Evolutionary conservation across 257 asterid species (phyloP).

Genomic region (Ilex aquifolium): DNA sequence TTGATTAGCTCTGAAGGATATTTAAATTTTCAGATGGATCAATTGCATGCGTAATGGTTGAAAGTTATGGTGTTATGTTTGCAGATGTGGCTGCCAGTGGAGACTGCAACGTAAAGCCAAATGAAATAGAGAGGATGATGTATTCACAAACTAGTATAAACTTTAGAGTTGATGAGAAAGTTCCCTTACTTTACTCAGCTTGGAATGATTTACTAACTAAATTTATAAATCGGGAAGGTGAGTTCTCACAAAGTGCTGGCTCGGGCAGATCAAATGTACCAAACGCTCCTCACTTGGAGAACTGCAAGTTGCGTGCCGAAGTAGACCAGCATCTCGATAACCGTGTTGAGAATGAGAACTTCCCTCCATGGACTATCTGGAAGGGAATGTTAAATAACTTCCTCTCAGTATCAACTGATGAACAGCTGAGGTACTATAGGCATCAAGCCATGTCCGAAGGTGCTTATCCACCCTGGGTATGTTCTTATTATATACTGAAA

Average conservation of each 20-base stretch:
- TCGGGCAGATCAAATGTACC: conserved; percentile 25
- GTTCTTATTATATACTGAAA: conserved; percentile 1
- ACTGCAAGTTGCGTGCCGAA: conserved; percentile 53
- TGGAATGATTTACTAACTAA: conserved; percentile 51
- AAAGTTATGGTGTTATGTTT: no score
- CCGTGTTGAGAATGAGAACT: conserved; percentile 39
- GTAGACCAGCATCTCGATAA: conserved; percentile 46
- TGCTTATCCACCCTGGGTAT: conserved; percentile 97
- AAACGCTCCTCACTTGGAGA: conserved; percentile 73
- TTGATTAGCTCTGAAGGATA: background rate
- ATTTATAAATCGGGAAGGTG: conserved; percentile 18
- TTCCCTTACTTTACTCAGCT: conserved; percentile 39
- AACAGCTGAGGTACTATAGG: conserved; percentile 38
- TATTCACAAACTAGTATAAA: conserved; percentile 21
- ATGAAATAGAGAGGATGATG: conserved; percentile 25
- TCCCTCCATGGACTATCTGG: conserved; percentile 95
- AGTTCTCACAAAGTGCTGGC: conserved; percentile 13
- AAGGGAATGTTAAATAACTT: conserved; percentile 56
- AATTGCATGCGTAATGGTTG: background rate
- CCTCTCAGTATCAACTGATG: conserved; percentile 24
- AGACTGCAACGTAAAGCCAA: conserved; percentile 27
- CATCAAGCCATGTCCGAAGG: conserved; percentile 54
- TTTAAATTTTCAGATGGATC: background rate
- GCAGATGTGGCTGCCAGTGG: conserved; percentile 29
- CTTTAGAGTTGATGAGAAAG: conserved; percentile 29